phyloP scores from a whole-genome alignment of 1,139 yeast genomes.

The Taphrina flavorubra region DNA sequence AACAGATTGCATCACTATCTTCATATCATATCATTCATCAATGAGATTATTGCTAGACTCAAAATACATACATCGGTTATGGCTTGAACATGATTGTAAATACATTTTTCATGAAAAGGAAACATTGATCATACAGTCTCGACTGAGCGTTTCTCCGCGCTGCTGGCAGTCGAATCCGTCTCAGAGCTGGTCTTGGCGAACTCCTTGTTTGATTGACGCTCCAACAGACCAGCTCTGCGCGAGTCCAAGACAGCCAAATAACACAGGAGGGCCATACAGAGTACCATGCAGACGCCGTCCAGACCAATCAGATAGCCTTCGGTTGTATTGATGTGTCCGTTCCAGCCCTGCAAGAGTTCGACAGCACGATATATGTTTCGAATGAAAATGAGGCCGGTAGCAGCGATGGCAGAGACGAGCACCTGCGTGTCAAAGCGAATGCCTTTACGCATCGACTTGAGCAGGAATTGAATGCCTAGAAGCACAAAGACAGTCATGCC shows the following conservation, averaged over 20 bases:
- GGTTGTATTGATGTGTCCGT: conserved; percentile 68
- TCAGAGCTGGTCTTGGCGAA: not conserved
- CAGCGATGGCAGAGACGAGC: conserved; percentile 43
- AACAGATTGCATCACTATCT: no score
- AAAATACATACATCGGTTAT: not conserved
- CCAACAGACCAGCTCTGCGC: not conserved
- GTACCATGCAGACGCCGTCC: conserved; percentile 73
- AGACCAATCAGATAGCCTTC: conserved; percentile 77
- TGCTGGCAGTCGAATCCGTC: not conserved
- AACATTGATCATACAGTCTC: not conserved
- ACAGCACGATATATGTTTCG: conserved; percentile 82
- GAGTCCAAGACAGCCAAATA: conserved; percentile 13
- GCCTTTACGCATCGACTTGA: conserved; percentile 55
- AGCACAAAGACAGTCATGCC: conserved; percentile 69
- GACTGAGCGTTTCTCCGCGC: not conserved
- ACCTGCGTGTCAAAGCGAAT: conserved; percentile 2
- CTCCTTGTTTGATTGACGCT: conserved; percentile 1
- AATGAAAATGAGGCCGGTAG: conserved; percentile 66
- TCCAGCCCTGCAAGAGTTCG: conserved; percentile 80
- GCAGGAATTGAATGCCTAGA: conserved; percentile 63
- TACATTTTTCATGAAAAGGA: not conserved
- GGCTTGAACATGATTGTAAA: not conserved
- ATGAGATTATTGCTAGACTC: not conserved
- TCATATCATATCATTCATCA: no score
- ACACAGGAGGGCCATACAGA: conserved; percentile 22